Base-by-base conservation (phyloP, 441 rosid species). In the Bocquillonia castaneifolia region DNA sequence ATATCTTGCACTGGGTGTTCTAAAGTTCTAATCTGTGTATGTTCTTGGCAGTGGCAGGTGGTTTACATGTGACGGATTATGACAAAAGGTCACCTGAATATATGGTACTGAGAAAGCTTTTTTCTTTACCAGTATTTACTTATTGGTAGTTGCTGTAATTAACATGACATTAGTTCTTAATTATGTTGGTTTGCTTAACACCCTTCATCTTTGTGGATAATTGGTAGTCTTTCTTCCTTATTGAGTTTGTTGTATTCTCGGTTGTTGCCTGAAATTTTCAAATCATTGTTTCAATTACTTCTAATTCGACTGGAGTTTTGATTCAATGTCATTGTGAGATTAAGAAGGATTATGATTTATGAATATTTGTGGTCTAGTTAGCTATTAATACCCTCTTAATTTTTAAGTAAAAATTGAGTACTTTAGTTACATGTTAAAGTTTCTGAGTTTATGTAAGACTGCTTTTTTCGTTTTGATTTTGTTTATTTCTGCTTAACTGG, bases 11-110 rank as follows among this genome's bases (percentile, higher is more conserved):
- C 3, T 17, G 44, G 55, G 17, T 47, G 4, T 29, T 31, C 54
- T 34, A 3, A 10, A 12, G 26, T 57, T 10, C 45, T 31, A 6
- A 3, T 56, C 36, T 39, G 1, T 40, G n/a, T 28, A 15, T 61
- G 32, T 64, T 61, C 40, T 63, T 74, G 44, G 68, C 81, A 76
- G 86, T 74, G 44, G 68, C 81, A 76, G 86, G 78, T 75, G 44
- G 74, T 62, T 56, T 53, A 63, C 72, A 62, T 54, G 63, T 68
- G 25, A 66, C 62, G 10, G 66, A 59, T 73, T 62, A 32, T 50
- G 68, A 63, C 39, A 63, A 72, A 70, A 61, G 74, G 48, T 66
- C 72, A 36, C 37, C 36, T 44, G 60, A 74, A 10, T 61, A 58
- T 36, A 53, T 80, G 81, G 88, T 81, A 71, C 59, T 37, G 17